Evolutionary conservation across 148 eudicot genomes (phyloP), one percentile per base, ranked within the genome.

Genomic region (Dysphania ambrosioides): DNA sequence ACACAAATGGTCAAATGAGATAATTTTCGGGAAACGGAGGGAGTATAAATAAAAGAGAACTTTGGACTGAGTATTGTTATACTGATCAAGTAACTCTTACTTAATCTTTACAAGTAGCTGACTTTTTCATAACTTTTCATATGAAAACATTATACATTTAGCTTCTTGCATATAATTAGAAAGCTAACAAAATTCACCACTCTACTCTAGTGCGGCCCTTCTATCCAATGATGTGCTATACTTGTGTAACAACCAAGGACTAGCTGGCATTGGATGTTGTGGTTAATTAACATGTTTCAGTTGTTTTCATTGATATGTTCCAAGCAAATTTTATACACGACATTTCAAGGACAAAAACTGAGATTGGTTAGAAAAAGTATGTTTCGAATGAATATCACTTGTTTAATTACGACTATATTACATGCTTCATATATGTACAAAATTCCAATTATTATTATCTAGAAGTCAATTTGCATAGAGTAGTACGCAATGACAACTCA

Each of bases 171-270:
- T 36, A 4, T 36, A 36, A 40, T 3, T 40, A 41, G 13, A 42
- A 42, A 42, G 2, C 10, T 40, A 15, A 47, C n/a, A n/a, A n/a
- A n/a, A n/a, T n/a, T 47, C 53, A 47, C 53, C 53, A 47, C 53
- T 47, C 53, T 16, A 47, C 53, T 47, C 53, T 11, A 47, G 62
- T 8, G 62, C 10, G 10, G 31, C 27, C 53, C 53, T 8, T 8
- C 9, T 2, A 6, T 10, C 47, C 47, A 10, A 47, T 3, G 5
- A 10, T 47, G 62, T 58, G 18, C 62, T 24, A n/a, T n/a, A 6
- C 62, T 61, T 4, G 65, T 61, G 36, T 61, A 29, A 61, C 65
- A 61, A 30, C 65, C 65, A 61, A 30, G 65, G 7, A 61, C 65
- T 29, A 61, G 65, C 65, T 61, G 65, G 5, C 65, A 16, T 0